Evolutionary conservation across 2,329 filamentous ascomycete species (phyloP), one percentile per base, ranked within the genome.

Genomic region (Cryphonectria japonica): DNA sequence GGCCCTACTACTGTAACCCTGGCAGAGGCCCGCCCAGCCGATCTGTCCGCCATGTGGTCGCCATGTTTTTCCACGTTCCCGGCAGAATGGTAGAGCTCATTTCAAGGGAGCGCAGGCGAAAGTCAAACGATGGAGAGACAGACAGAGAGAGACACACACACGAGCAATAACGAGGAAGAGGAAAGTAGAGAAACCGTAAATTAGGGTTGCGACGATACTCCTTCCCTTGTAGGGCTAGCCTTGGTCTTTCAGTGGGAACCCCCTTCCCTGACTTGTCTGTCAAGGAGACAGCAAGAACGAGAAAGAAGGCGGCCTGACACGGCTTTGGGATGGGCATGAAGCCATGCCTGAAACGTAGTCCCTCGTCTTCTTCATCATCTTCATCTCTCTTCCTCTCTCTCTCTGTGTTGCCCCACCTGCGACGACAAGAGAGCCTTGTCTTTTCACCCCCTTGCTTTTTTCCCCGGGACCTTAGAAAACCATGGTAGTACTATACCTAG

Each of bases 81-180:
- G 54, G 34, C 65, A 59, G 65, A 41, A 14, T 57, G 65, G 65
- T 67, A 67, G 41, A n/a, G 26, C 32, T 66, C 43, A 57, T 66
- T 32, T 50, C 46, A 8, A 7, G 16, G n/a, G 11, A 19, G 26
- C 54, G 32, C 26, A 59, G 26, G 29, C 54, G 54, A 29, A 59
- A 59, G n/a, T 19, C 26, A 66, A 52, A 52, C 37, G 43, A 32
- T 22, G 39, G 43, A 50, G 46, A 46, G 16, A 19, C 4, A 46
- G 16, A 8, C 5, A 9, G 22, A n/a, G 6, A 9, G 22, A n/a
- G 46, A 50, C 26, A 26, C 26, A 26, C 26, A 26, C 26, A 26
- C 26, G 26, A 26, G 26, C 1, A 26, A 26, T 26, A 1, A n/a
- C 16, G 19, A 19, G 46, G 46, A 50, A 7, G 22, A 22, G 22